Evolutionary conservation across 306 rosid species (phyloP), one percentile per base, ranked within the genome.

Genomic region (Dalbergia oliveri): DNA sequence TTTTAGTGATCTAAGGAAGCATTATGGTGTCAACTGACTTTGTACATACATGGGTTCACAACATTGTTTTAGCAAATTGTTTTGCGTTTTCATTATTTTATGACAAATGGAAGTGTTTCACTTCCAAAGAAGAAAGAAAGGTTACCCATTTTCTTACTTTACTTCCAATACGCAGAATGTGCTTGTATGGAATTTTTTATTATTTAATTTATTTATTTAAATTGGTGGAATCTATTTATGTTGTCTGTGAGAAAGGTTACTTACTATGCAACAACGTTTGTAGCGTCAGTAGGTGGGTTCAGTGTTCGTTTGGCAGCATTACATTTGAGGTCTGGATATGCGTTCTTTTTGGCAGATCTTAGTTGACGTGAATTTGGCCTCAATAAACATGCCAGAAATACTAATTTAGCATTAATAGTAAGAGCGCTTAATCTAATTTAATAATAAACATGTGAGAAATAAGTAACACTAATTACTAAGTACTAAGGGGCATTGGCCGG

Each of bases 1-100:
- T 79, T 84, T 78, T 43, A 64, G 72, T 72, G 35, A 45, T 78
- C 82, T 51, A 67, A 60, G 69, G 80, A 56, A 69, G 79, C 83
- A 66, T 69, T 77, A 74, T 80, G 77, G 84, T 64, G 80, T 83
- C 84, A 45, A 75, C 81, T 83, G 89, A 83, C 83, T 73, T 34
- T 84, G 87, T 84, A 84, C 75, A 84, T 84, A 79, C 58, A 58
- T 61, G 81, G 81, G 45, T 71, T 84, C 65, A 72, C 77, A 72
- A 74, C 78, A 79, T 74, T 79, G 70, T 75, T 82, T 80, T 79
- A 82, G 76, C 84, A 78, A 85, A 82, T 54, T 61, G 56, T 57
- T 67, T 47, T 82, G 63, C 74, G 78, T 78, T 82, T 82, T 65
- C 53, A 57, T 79, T 45, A 74, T 79, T 73, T 74, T 66, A 56